A percentile compares a stretch with the other conserved stretches of the same genome.
phyloP scores from a whole-genome alignment of 306 rosid genomes.

The Rosa multiflora region DNA sequence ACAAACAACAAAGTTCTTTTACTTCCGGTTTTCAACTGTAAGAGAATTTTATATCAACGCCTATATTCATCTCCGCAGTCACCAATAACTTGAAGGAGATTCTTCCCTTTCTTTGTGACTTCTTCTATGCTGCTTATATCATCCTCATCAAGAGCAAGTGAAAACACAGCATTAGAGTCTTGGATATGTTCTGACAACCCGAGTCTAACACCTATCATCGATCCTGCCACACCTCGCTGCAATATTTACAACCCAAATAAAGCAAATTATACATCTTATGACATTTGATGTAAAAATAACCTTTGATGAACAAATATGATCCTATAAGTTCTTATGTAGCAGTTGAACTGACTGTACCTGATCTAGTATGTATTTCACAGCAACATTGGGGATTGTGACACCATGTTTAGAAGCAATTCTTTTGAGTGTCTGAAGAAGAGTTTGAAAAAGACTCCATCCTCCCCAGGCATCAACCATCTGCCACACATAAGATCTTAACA shows the following conservation, averaged over 20 bases:
- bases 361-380: constrained; percentile 76
- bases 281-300: neutral
- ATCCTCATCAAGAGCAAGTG: constrained; percentile 83
- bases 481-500: constrained; percentile 11
- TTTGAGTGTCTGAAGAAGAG: constrained; percentile 77
- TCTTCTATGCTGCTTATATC: constrained; percentile 70
- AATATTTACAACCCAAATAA: constrained; percentile 25
- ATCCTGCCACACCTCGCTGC: constrained; percentile 95
- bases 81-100: constrained; percentile 84
- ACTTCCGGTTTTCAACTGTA: neutral
- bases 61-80: constrained; percentile 98
- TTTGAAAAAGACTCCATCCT: constrained; percentile 88
- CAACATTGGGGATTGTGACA: constrained; percentile 78
- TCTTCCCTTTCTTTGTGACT: constrained; percentile 67
- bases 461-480: constrained; percentile 99
- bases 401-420: constrained; percentile 77
- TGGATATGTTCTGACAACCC: constrained; percentile 88
- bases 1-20: neutral
- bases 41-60: constrained; percentile 43
- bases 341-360: constrained; percentile 51
- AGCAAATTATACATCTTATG: neutral
- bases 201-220: constrained; percentile 93
- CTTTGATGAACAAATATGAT: neutral
- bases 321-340: neutral
- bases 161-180: constrained; percentile 69